Conservation (phyloP, 306 rosid species). For the Vigna reflexopilosa region DNA sequence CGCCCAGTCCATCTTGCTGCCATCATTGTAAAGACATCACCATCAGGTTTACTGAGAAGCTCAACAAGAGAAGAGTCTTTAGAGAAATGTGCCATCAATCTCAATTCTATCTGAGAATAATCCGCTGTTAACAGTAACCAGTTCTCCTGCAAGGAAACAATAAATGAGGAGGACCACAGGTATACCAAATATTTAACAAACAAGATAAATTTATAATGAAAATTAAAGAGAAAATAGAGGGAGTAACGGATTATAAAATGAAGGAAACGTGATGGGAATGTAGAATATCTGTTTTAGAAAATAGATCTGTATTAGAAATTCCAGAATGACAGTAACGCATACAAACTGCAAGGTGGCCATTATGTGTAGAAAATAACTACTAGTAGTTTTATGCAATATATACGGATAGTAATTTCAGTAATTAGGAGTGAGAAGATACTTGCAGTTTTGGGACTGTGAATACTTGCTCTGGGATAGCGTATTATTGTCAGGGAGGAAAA, state of each 20-base stretch:
- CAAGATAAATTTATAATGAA: background rate
- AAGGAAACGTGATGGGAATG: background rate
- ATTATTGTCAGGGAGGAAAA: background rate
- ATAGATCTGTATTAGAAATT: background rate
- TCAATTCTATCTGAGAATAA: constrained; percentile 96
- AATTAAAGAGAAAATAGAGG: background rate
- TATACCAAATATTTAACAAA: constrained; percentile 18
- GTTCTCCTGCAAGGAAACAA: constrained; percentile 66
- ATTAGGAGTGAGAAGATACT: background rate
- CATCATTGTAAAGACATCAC: constrained; percentile 86
- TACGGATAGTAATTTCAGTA: background rate
- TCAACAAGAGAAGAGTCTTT: constrained; percentile 77
- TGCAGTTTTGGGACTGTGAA: background rate
- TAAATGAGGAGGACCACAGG: constrained; percentile 35
- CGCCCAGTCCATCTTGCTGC: constrained; percentile 91
- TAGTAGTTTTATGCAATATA: background rate
- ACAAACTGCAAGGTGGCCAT: background rate
- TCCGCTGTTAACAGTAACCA: constrained; percentile 95
- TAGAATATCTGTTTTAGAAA: background rate
- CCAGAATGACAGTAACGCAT: background rate
- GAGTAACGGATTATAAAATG: background rate
- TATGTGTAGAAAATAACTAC: background rate
- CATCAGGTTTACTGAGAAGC: constrained; percentile 74
- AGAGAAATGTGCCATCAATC: constrained; percentile 98
- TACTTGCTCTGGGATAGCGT: background rate